Conservation (phyloP, 768 basidiomycete species). For the Lepiota venenata region DNA sequence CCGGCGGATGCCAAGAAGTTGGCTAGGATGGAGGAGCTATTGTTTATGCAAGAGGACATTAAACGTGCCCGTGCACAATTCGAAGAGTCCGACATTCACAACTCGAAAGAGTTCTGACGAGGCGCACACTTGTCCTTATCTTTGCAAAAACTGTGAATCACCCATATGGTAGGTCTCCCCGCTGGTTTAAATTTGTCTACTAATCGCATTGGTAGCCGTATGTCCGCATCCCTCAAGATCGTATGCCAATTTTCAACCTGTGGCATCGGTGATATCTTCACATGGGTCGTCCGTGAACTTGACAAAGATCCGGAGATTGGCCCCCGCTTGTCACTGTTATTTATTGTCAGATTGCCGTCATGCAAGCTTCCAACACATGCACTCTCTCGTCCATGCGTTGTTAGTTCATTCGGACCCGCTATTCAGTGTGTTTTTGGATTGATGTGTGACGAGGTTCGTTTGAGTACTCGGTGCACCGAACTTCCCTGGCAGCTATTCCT, state of each 20-base stretch:
- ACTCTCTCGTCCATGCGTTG: not conserved
- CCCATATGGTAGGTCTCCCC: not conserved
- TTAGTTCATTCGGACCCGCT: not conserved
- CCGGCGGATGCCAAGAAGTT: conserved; percentile 92
- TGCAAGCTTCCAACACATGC: not conserved
- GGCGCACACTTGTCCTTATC: not conserved
- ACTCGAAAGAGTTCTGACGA: conserved; percentile 42
- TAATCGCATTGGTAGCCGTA: not conserved
- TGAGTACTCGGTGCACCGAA: not conserved
- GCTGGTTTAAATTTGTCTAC: not conserved
- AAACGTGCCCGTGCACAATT: conserved; percentile 84
- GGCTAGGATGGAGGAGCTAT: conserved; percentile 85
- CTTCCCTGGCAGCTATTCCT: conserved; percentile 42
- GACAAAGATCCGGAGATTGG: not conserved
- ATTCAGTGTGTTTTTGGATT: not conserved
- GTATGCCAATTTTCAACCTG: not conserved
- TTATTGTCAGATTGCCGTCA: too few species aligned
- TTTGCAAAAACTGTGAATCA: not conserved
- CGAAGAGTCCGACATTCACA: conserved; percentile 42
- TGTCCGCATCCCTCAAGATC: not conserved
- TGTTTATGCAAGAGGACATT: conserved; percentile 94
- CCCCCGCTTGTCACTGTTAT: not conserved
- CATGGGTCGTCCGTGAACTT: not conserved
- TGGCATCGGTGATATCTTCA: not conserved
- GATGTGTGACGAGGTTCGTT: not conserved